Evolutionary conservation across 371 early-diverging fungal species (phyloP), one percentile per base, ranked within the genome.

Genomic region (Mucor ambiguus): DNA sequence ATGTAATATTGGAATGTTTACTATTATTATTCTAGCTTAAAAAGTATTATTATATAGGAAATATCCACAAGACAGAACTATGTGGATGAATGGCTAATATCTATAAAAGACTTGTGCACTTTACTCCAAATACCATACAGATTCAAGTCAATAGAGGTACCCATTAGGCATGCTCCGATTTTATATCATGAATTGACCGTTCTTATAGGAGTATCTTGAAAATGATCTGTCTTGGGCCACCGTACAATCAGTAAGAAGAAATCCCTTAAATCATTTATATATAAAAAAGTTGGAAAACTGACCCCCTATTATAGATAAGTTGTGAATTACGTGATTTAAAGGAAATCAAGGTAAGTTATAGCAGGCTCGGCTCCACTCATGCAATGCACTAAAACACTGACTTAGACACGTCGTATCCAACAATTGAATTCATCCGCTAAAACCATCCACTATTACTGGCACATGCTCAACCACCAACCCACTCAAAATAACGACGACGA

Each of bases 151-250:
- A 29, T 58, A 29, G 37, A 75, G 56, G 75, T 75, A 69, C 43
- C 20, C 2, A 44, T n/a, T 7, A 9, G 9, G n/a, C n/a, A n/a
- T 18, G 9, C 8, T 20, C 7, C 10, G 14, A 20, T 8, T 44
- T 44, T 20, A 7, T 8, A n/a, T 18, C 20, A 3, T 37, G 6
- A 37, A 20, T 44, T 49, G 11, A 49, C 24, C 26, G 1, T 20
- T 8, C 12, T 35, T 41, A 24, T 58, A 75, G 72, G 69, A 68
- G 52, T 69, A 72, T 61, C 35, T 56, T 26, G 46, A 65, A 30
- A 63, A 43, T 26, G 68, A 74, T 67, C 54, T 75, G 16, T 72
- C 70, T 61, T 72, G 75, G 75, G 75, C 73, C 5, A 72, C 67
- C 14, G 52, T 75, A n/a, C 75, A 75, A 67, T 62, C 61, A 37